These are phyloP conservation scores for Sphaerulina vaccinii DNA, from an alignment of 2,329 filamentous ascomycete genomes.

Conservation along the genomic window DNA sequence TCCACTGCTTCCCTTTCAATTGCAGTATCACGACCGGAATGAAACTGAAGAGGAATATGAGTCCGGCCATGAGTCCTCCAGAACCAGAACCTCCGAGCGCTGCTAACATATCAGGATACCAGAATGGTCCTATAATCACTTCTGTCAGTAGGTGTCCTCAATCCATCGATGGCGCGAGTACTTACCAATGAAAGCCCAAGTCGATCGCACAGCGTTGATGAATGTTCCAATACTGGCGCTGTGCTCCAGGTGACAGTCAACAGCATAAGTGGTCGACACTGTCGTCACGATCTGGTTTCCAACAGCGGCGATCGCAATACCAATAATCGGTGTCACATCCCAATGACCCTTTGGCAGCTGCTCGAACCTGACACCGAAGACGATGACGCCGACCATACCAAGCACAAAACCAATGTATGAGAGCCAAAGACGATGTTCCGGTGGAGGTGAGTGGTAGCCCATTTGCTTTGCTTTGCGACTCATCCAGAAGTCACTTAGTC, in stretches of 20 bases:
- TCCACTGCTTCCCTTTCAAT: conserved; percentile 24
- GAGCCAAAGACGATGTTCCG: conserved; percentile 59
- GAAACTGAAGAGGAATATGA: conserved; percentile 32
- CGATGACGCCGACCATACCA: conserved; percentile 52
- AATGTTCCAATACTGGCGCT: conserved; percentile 58
- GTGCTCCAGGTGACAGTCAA: conserved; percentile 57
- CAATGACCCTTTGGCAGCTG: conserved; percentile 47
- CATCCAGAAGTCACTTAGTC: conserved; percentile 56
- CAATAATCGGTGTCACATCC: conserved; percentile 56
- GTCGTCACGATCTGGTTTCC: conserved; percentile 64
- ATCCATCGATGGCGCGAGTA: no score
- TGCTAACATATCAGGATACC: conserved; percentile 43
- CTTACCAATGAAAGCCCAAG: conserved; percentile 42
- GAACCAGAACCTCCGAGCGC: conserved; percentile 39
- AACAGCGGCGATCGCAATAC: conserved; percentile 49
- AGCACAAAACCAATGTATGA: conserved; percentile 54
- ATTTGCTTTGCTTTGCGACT: conserved; percentile 40
- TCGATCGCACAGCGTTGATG: conserved; percentile 56
- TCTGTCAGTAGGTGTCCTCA: not conserved
- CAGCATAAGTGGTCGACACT: conserved; percentile 59
- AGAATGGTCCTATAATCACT: conserved; percentile 46
- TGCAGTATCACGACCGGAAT: conserved; percentile 33
- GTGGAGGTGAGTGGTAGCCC: conserved; percentile 36
- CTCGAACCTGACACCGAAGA: conserved; percentile 55
- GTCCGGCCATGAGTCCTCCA: conserved; percentile 40